Base-by-base conservation (phyloP, 2,329 filamentous ascomycete genomes). In the Cordyceps cicadae region DNA sequence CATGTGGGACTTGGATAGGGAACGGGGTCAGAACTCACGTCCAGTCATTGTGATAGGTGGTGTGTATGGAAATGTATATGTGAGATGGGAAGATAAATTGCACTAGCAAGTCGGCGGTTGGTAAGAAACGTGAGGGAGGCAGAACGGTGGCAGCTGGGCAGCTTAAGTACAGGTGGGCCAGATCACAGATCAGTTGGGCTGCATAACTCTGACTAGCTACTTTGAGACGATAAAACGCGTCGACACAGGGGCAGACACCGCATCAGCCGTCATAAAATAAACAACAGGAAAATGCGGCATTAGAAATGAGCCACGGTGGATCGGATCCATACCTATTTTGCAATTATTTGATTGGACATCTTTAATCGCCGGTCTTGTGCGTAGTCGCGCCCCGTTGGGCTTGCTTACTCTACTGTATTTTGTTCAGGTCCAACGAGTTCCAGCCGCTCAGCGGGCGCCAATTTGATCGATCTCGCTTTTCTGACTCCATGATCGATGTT, bases 101-200 rank as follows among this genome's bases (percentile, higher is more conserved):
- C 61, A 34, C 52, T 60, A n/a, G n/a, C n/a, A 56, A 45, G 48
- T 60, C 37, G 53, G 41, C 32, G 52, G 46, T 56, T 56, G 32
- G 17, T 54, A 41, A 54, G 54, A 49, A 60, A 51, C 63, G 66
- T 66, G 62, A 59, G 64, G 63, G 56, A 62, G 63, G n/a, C 54
- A 63, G 58, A 63, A 53, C 49, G 60, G 68, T 65, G 71, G 73
- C 70, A 67, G 67, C 61, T 53, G 59, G 65, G 62, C 67, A 65
- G 68, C 66, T 75, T 75, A 75, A 75, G 72, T 75, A 75, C 66
- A 66, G 66, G 71, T 70, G 70, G 72, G 68, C 71, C 70, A 66
- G 63, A 65, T 66, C 67, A 67, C 68, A 71, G 70, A 75, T 75
- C 72, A 74, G 70, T 72, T 69, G 62, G 60, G 49, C 48, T 46